Base-by-base conservation (phyloP, 2,329 filamentous ascomycete genomes). In the Allantophomopsis cytisporea region DNA sequence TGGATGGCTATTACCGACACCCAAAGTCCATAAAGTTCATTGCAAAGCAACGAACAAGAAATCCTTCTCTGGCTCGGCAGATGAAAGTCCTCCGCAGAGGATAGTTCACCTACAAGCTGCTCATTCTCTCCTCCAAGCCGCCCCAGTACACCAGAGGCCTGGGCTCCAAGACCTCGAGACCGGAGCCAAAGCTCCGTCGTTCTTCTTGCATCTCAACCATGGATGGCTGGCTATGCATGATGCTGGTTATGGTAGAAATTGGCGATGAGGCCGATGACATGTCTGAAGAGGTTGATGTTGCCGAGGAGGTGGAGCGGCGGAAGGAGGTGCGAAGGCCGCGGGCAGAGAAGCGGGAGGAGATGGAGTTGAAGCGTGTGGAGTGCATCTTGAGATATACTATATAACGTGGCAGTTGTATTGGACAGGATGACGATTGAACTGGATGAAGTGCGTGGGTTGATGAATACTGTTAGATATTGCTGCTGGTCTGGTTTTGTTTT, bases 91-190 rank as follows among this genome's bases (percentile, higher is more conserved):
- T 7, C 23, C 23, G 3, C 3, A 12, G 23, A 10, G 10, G 23
- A 3, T 28, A 10, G 23, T 3, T 28, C 23, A 20, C 14, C 36
- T 38, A 38, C n/a, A 38, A 30, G 36, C 36, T 31, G 10, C 49
- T 48, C 54, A 77, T 73, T 39, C 72, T 64, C 60, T 77, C 74
- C 57, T 78, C 74, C 36, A 79, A 55, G 31, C 75, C 71, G 46
- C 69, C 71, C 68, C 73, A 79, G 58, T 76, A 77, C 39, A 76
- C 71, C 30, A 76, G 64, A 10, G 75, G 75, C 34, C 75, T 60
- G 2, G 75, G 75, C 57, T 80, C 75, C 18, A 80, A 64, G 14
- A 80, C 60, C 47, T 61, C 63, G 7, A 78, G 60, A 49, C 72
- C 71, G 38, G 60, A 61, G 8, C 64, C 63, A 40, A 72, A 75